Evolutionary conservation across 2,329 filamentous ascomycete genomes (phyloP).

Genomic region (Fusarium chuoi): DNA sequence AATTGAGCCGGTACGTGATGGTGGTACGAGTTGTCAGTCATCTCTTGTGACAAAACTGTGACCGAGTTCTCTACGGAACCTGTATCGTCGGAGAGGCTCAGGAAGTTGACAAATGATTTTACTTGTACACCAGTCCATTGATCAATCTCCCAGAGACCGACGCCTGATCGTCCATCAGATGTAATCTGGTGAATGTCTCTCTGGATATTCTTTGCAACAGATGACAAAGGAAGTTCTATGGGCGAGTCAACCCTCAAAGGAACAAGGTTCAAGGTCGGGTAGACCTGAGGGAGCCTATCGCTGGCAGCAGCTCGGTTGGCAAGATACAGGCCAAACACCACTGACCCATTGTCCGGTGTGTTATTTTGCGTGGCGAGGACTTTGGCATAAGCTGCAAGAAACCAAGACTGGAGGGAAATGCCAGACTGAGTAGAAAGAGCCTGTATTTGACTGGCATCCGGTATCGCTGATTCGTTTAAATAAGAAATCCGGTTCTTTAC

Average conservation of each 20-base stretch:
- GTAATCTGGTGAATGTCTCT: slow-evolving; percentile 71
- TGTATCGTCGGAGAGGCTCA: slow-evolving; percentile 60
- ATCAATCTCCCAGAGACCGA: slow-evolving; percentile 75
- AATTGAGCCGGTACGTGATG: not conserved
- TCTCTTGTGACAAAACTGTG: slow-evolving; percentile 1
- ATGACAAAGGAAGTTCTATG: slow-evolving; percentile 50
- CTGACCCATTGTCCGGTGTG: slow-evolving; percentile 14
- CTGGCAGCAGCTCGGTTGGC: slow-evolving; percentile 74
- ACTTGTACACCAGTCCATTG: slow-evolving; percentile 79
- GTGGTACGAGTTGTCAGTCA: not conserved
- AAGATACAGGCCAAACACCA: slow-evolving; percentile 83
- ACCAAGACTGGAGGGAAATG: slow-evolving; percentile 76
- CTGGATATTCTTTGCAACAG: slow-evolving; percentile 72
- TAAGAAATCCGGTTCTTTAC: slow-evolving; percentile 34
- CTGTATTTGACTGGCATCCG: slow-evolving; percentile 47
- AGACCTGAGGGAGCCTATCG: slow-evolving; percentile 59
- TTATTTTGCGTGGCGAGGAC: slow-evolving; percentile 49
- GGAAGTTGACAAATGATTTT: slow-evolving; percentile 83
- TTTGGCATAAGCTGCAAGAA: slow-evolving; percentile 77
- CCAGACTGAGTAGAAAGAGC: slow-evolving; percentile 59
- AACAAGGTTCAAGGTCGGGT: slow-evolving; percentile 82
- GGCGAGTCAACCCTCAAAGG: slow-evolving; percentile 69
- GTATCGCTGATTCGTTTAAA: slow-evolving; percentile 61
- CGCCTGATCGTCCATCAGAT: slow-evolving; percentile 60
- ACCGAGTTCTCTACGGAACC: not conserved